These are phyloP conservation scores for Imleria badia DNA, from an alignment of 768 basidiomycete species.

Conservation along the genomic window DNA sequence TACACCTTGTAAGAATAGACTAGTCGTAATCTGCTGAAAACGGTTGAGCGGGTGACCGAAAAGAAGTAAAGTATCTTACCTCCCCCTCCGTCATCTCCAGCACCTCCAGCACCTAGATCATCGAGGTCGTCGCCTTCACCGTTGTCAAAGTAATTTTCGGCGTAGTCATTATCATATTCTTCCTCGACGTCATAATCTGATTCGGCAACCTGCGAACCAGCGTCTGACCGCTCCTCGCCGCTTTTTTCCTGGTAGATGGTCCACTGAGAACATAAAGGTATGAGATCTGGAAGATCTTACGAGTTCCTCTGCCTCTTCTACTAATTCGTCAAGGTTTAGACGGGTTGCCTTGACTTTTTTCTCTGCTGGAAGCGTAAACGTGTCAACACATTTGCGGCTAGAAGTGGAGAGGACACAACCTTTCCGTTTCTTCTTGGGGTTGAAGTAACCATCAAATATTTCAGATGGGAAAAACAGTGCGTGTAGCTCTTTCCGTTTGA, in stretches of 20 bases:
- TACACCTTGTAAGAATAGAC: not conserved
- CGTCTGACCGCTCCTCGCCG: constrained; percentile 65
- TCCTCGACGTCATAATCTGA: constrained; percentile 87
- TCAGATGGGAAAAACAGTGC: constrained; percentile 76
- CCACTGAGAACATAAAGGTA: not conserved
- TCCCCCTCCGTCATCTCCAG: constrained; percentile 63
- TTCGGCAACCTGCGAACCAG: constrained; percentile 60
- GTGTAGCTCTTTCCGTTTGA: constrained; percentile 71
- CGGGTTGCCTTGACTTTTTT: constrained; percentile 40
- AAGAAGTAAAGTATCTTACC: constrained; percentile 29
- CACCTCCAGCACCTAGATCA: constrained; percentile 70
- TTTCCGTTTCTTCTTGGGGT: constrained; percentile 66
- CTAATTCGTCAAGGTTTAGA: constrained; percentile 67
- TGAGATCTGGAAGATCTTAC: constrained; percentile 28
- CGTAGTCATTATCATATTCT: constrained; percentile 90
- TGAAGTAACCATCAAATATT: constrained; percentile 78
- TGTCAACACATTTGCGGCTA: not conserved
- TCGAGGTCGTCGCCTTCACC: constrained; percentile 82
- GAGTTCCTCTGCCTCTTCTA: constrained; percentile 62
- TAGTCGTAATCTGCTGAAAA: constrained; percentile 29
- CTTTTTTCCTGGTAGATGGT: constrained; percentile 57
- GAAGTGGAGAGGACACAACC: constrained; percentile 18
- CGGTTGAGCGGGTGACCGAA: not conserved
- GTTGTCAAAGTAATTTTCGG: constrained; percentile 89
- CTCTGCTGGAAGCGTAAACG: constrained; percentile 13